Base-by-base conservation (phyloP, 129 eudicot species). In the Oenanthe sinensis region DNA sequence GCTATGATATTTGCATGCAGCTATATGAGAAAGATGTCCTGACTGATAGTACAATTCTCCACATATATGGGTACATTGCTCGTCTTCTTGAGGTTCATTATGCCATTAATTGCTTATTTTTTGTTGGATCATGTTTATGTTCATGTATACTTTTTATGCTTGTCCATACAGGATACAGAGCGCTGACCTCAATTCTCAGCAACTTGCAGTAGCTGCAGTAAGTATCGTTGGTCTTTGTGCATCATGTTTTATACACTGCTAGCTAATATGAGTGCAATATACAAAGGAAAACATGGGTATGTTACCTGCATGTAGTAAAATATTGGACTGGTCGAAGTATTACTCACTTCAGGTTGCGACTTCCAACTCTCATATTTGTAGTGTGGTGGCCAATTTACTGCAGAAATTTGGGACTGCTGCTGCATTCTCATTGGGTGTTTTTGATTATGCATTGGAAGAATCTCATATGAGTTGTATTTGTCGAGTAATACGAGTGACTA, bases 131-230 rank as follows among this genome's bases (percentile, higher is more conserved):
- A 47, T 24, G 30, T 37, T 72, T 71, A 33, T 37, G 22, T 3
- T 75, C 12, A 54, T 12, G 28, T 46, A 36, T 52, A 9, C 42
- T 44, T 42, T 79, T 36, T 69, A 0, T 55, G 45, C n/a, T 11
- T 79, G 24, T 24, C 78, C 26, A 71, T 85, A 83, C 91, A 91
- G 98, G 87, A 45, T 88, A 69, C 88, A 78, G 78, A 79, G 68
- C 28, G 81, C 90, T 79, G 86, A 75, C 60, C 77, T 88, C 37
- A 82, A 76, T 86, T 88, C 92, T 37, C 88, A 88, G 78, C 97
- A 88, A 86, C 86, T 88, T 63, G 87, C 90, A 10, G 65, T 88
- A 82, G 88, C 84, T 79, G 83, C 92, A 49, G 98, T 94, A 91
- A 87, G 97, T 86, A 52, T 42, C 33, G 13, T 71, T 24, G 42